Conservation (phyloP, 371 early-diverging fungal genomes). For the Batkoa obscura region DNA sequence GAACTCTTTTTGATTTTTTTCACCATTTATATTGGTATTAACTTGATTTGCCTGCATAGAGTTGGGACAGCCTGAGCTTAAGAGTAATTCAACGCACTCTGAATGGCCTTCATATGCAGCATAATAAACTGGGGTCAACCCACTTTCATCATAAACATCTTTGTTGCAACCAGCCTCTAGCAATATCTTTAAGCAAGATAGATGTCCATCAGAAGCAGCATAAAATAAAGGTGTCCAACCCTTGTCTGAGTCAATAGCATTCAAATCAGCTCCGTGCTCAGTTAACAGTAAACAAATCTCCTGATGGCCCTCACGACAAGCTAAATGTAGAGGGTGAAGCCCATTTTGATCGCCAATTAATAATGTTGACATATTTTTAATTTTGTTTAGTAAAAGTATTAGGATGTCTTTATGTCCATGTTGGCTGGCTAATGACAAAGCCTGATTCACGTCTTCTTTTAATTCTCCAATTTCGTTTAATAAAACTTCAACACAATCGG, state of each 20-base stretch:
- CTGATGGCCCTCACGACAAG: constrained; percentile 68
- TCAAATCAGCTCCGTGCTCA: constrained; percentile 48
- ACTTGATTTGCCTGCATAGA: not conserved
- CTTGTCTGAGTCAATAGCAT: constrained; percentile 68
- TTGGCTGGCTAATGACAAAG: constrained; percentile 68
- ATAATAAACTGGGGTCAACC: constrained; percentile 71
- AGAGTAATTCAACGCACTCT: constrained; percentile 41
- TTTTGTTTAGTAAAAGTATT: constrained; percentile 45
- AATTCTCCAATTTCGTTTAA: constrained; percentile 15
- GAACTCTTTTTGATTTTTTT: too few species aligned
- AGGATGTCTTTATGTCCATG: constrained; percentile 78
- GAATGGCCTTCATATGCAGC: constrained; percentile 86
- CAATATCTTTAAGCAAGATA: constrained; percentile 55
- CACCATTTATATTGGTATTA: constrained; percentile 8
- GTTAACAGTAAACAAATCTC: constrained; percentile 53
- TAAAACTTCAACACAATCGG: constrained; percentile 46
- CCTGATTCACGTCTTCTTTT: constrained; percentile 26
- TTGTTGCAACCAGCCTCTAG: constrained; percentile 61
- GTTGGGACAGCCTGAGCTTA: constrained; percentile 22
- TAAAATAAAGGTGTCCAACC: constrained; percentile 93
- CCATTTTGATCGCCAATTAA: constrained; percentile 42
- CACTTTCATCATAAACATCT: constrained; percentile 61
- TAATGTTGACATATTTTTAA: constrained; percentile 35
- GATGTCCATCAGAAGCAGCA: constrained; percentile 81
- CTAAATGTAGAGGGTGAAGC: constrained; percentile 68